phyloP scores from a whole-genome alignment of 108 stramenopile species.

The Skeletonema costatum region DNA sequence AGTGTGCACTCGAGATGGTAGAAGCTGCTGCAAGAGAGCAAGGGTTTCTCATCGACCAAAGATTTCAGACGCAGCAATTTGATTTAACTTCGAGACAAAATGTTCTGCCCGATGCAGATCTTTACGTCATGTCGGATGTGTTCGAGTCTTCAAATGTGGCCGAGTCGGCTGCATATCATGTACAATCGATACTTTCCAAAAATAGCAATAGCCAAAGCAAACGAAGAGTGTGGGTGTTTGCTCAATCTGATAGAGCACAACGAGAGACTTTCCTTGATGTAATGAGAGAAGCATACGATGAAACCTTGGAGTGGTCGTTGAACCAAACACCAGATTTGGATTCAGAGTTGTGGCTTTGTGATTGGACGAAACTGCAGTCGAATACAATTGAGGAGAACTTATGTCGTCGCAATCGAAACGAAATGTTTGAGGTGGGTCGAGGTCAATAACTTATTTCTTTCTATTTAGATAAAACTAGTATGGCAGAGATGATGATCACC shows the following conservation, averaged over 20 bases:
- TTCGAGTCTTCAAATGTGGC: conserved; percentile 75
- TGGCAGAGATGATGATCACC: not conserved
- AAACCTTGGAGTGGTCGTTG: conserved; percentile 30
- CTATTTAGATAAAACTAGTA: not conserved
- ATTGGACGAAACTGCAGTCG: conserved; percentile 68
- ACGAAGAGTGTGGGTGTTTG: conserved; percentile 74
- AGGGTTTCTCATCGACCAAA: conserved; percentile 17
- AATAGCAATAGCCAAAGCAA: not conserved
- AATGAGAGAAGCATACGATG: conserved; percentile 18
- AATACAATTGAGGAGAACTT: conserved; percentile 13
- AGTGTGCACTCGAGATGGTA: conserved; percentile 57
- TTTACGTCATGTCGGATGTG: conserved; percentile 77
- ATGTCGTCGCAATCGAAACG: not conserved
- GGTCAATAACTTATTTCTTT: not conserved
- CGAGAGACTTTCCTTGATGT: conserved; percentile 57
- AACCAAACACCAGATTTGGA: conserved; percentile 19
- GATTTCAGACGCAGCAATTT: conserved; percentile 42
- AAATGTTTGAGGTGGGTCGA: not conserved
- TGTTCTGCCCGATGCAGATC: conserved; percentile 49
- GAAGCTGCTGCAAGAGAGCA: conserved; percentile 64
- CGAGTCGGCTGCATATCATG: conserved; percentile 58
- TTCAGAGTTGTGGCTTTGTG: conserved; percentile 55
- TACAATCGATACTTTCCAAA: conserved; percentile 21
- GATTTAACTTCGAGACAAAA: conserved; percentile 49
- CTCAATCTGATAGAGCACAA: conserved; percentile 78